Base-by-base conservation (phyloP, 164 flowering plant species). In the Macadamia integrifolia region DNA sequence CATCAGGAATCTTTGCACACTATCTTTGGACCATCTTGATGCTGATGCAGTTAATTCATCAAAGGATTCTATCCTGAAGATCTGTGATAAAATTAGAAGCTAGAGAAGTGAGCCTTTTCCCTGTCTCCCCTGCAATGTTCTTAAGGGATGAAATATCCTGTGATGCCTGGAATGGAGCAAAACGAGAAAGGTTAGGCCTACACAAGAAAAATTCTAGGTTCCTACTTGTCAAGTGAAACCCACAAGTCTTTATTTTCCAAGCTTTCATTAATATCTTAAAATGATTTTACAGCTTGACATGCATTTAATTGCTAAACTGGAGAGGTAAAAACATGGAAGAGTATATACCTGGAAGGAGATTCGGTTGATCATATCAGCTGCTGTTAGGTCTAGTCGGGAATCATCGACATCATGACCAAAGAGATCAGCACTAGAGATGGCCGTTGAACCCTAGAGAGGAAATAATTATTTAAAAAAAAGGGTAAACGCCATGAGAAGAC, bases 51-150 rank as follows among this genome's bases (percentile, higher is more conserved):
- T 14, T 60, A 53, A 59, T 40, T 43, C 44, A 69, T 83, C 75
- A 92, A 58, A 93, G 92, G 74, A 91, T 85, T 84, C 96, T 83
- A 76, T 93, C 98, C 74, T 93, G 98, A 64, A 93, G 79, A 80
- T 93, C 97, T 9, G 86, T 81, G 18, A 94, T 85, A 6, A 94
- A 76, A 62, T 79, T 81, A 40, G 96, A 89, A 6, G 96, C 98
- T 12, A 92, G 30, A 23, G 93, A 82, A 78, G 82, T 78, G 6
- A 95, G 87, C 85, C 88, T 95, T 82, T 95, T 95, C 71, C 98
- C 94, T 0, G 99, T 92, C 79, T 92, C 98, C 58, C 96, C 99
- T 0, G 99, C 99, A n/a, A 92, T 90, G 74, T 83, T 88, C 79
- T 88, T 92, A 4, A 95, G 82, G 43, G 92, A 86, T 35, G 96